A percentile compares a stretch with the other conserved stretches of the same genome.
phyloP scores from a whole-genome alignment of 306 rosid species.

The Hippophae tibetana region DNA sequence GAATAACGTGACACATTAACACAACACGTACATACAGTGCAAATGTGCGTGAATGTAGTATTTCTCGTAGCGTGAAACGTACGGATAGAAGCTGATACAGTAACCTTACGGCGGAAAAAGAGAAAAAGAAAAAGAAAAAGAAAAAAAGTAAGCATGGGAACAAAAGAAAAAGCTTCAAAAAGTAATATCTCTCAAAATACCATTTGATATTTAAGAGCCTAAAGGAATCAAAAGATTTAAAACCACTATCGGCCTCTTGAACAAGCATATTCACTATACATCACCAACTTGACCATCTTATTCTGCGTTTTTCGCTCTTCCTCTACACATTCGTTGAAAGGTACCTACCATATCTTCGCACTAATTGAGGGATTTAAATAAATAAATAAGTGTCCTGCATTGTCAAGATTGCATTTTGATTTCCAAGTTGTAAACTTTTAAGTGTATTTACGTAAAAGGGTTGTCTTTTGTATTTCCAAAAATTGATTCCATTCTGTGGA shows the following conservation, averaged over 20 bases:
- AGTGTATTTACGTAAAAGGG: no score
- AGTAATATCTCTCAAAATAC: slow-evolving; percentile 15
- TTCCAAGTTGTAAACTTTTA: no score
- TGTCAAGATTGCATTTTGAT: no score
- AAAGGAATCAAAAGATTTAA: neutral
- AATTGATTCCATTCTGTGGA: no score
- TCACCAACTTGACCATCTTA: slow-evolving; percentile 8
- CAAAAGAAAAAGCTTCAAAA: slow-evolving; percentile 27
- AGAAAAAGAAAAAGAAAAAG: slow-evolving; percentile 20
- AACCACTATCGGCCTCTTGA: slow-evolving; percentile 14
- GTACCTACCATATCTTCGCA: no score
- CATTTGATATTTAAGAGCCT: neutral
- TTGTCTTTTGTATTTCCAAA: no score
- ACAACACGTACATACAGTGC: no score
- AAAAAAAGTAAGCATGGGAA: slow-evolving; percentile 11
- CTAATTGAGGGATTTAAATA: no score
- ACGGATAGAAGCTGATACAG: slow-evolving; percentile 14
- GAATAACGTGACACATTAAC: no score
- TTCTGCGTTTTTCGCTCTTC: slow-evolving; percentile 13
- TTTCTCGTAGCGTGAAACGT: slow-evolving; percentile 12
- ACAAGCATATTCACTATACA: slow-evolving; percentile 21
- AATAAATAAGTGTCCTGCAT: no score
- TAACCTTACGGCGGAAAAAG: slow-evolving; percentile 38
- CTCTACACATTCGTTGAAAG: slow-evolving; percentile 4
- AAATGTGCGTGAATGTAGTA: no score